Conservation (phyloP, 257 asterid species). For the Gardenia jasminoides region DNA sequence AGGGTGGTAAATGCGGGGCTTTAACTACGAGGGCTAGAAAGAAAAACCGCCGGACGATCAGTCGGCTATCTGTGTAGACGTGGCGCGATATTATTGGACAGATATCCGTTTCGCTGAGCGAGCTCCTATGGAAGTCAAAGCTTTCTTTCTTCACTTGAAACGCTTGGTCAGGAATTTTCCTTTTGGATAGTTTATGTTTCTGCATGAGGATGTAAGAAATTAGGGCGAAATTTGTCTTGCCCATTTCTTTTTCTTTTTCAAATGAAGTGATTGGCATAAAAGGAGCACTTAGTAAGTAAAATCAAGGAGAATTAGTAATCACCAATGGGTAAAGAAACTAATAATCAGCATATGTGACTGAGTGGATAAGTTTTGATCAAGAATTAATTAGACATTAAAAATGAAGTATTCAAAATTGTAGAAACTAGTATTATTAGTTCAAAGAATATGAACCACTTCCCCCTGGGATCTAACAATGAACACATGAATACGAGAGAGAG, state of each 20-base stretch:
- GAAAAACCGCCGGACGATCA: conserved; percentile 32
- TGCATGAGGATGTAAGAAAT: neutral
- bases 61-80: conserved; percentile 31
- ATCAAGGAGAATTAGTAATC: neutral
- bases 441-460: neutral
- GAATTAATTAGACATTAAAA: neutral
- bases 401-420: neutral
- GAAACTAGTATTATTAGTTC: neutral
- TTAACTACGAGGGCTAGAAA: conserved; percentile 37
- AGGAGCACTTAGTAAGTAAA: neutral
- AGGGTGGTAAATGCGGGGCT: conserved; percentile 51
- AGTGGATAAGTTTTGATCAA: neutral
- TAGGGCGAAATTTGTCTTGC: neutral
- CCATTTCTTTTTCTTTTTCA: neutral
- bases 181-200: neutral
- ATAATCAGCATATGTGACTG: neutral
- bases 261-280: too few species aligned
- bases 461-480: neutral
- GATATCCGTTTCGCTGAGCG: conserved; percentile 28
- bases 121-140: conserved; percentile 41
- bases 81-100: conserved; percentile 29
- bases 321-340: neutral
- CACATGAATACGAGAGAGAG: neutral
- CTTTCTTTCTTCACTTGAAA: conserved; percentile 19
- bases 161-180: conserved; percentile 15